Evolutionary conservation across 1,284 basidiomycete genomes (phyloP).

Genomic region (Uromyces viciae-fabae): DNA sequence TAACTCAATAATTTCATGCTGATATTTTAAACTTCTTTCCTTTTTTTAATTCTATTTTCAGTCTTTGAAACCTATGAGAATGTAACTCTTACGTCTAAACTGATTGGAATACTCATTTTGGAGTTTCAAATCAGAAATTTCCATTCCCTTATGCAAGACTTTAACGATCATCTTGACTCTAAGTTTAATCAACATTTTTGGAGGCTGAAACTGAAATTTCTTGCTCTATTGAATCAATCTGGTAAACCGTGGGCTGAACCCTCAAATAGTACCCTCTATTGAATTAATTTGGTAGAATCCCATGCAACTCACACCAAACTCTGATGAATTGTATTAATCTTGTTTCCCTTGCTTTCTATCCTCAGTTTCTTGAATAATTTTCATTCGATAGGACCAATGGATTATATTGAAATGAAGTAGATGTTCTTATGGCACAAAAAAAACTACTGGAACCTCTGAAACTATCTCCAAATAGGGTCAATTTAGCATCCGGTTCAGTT

Average conservation of each 20-base stretch:
- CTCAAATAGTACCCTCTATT: slow-evolving; percentile 96
- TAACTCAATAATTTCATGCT: too few relatives aligned
- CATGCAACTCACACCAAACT: not conserved
- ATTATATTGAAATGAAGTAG: slow-evolving; percentile 84
- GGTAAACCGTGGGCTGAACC: slow-evolving; percentile 85
- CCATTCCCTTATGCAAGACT: too few relatives aligned
- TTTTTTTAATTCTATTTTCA: too few relatives aligned
- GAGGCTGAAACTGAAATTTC: slow-evolving; percentile 60
- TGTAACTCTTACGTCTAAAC: too few relatives aligned
- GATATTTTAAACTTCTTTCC: too few relatives aligned
- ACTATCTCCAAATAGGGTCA: slow-evolving; percentile 61
- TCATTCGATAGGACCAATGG: slow-evolving; percentile 70
- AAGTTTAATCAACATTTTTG: slow-evolving; percentile 55
- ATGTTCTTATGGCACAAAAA: slow-evolving; percentile 81
- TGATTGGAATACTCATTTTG: too few relatives aligned
- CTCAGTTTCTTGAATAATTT: slow-evolving; percentile 82
- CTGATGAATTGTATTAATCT: slow-evolving; percentile 30
- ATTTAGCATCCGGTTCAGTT: slow-evolving; percentile 58
- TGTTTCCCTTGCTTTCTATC: slow-evolving; percentile 39
- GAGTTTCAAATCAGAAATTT: too few relatives aligned
- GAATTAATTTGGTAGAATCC: slow-evolving; percentile 81
- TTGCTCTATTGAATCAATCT: slow-evolving; percentile 72
- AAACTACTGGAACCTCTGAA: slow-evolving; percentile 89
- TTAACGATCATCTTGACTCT: slow-evolving; percentile 58
- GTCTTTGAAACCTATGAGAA: too few relatives aligned